Conservation (phyloP, 306 rosid genomes). For the Cucurbita ficifolia region DNA sequence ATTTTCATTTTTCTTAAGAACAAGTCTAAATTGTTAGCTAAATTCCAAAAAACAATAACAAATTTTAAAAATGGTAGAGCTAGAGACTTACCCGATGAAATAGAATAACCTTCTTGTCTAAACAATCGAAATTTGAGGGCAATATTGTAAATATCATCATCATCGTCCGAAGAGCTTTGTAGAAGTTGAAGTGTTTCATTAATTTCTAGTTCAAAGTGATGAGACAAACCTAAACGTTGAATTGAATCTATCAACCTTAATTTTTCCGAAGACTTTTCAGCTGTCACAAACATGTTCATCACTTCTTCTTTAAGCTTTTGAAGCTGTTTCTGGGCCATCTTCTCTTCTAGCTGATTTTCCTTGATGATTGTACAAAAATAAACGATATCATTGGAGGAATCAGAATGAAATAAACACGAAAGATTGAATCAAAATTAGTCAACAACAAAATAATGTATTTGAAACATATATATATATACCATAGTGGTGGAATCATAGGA, state of each 20-base stretch:
- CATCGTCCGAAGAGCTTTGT: not conserved
- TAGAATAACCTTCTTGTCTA: not conserved
- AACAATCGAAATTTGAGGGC: not conserved
- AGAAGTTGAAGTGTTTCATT: not conserved
- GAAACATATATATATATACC: not conserved
- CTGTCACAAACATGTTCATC: not conserved
- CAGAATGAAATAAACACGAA: not conserved
- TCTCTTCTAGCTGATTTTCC: too few relatives aligned
- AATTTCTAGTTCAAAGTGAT: conserved; percentile 30
- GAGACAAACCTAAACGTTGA: not conserved
- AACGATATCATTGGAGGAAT: not conserved
- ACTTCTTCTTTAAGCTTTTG: too few relatives aligned
- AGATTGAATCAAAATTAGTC: too few relatives aligned
- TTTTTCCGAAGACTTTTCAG: conserved; percentile 1
- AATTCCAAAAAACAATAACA: too few relatives aligned
- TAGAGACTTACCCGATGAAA: too few relatives aligned
- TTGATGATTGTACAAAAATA: not conserved
- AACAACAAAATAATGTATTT: not conserved
- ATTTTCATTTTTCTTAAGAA: too few relatives aligned
- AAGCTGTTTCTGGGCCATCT: too few relatives aligned
- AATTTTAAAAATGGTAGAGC: too few relatives aligned
- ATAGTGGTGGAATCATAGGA: not conserved
- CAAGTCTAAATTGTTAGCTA: too few relatives aligned
- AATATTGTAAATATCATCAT: not conserved
- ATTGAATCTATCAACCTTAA: conserved; percentile 18